Conservation (phyloP, 805 yeast species). For the Monosporozyma aquatica region DNA sequence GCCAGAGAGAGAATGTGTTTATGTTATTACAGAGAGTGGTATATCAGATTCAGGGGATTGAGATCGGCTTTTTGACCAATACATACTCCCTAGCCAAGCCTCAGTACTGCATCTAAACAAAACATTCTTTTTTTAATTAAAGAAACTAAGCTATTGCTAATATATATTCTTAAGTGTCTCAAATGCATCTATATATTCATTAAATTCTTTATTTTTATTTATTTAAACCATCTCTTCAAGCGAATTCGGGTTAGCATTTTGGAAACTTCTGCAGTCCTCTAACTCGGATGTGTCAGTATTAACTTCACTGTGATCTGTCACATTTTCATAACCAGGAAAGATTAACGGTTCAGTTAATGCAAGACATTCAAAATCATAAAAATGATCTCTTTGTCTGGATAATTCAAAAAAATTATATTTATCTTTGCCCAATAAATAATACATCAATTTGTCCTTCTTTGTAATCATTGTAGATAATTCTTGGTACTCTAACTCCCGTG, state of each 20-base stretch:
- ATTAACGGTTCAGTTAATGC: slow-evolving; percentile 6
- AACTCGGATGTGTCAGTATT: too few relatives aligned
- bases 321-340: slow-evolving; percentile 5
- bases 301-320: too few relatives aligned
- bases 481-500: slow-evolving; percentile 20
- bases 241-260: too few relatives aligned
- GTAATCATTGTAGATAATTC: slow-evolving; percentile 11
- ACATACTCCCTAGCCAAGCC: neutral
- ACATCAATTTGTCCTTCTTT: slow-evolving; percentile 14
- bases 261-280: too few relatives aligned
- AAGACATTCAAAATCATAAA: slow-evolving; percentile 12
- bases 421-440: slow-evolving; percentile 21
- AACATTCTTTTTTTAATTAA: too few relatives aligned
- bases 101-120: neutral
- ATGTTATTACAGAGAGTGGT: slow-evolving; percentile 61
- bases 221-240: neutral
- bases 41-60: slow-evolving; percentile 42
- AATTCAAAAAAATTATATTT: slow-evolving; percentile 20
- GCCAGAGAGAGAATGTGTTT: slow-evolving; percentile 73
- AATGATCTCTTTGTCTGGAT: slow-evolving; percentile 15
- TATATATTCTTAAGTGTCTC: too few relatives aligned
- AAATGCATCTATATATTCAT: too few relatives aligned
- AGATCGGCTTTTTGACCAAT: neutral
- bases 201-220: too few relatives aligned
- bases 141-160: too few relatives aligned